Percentiles rank a stretch among this genome's conserved stretches.
Conservation (phyloP, 2,329 filamentous ascomycete genomes). For the Scedosporium dehoogii region DNA sequence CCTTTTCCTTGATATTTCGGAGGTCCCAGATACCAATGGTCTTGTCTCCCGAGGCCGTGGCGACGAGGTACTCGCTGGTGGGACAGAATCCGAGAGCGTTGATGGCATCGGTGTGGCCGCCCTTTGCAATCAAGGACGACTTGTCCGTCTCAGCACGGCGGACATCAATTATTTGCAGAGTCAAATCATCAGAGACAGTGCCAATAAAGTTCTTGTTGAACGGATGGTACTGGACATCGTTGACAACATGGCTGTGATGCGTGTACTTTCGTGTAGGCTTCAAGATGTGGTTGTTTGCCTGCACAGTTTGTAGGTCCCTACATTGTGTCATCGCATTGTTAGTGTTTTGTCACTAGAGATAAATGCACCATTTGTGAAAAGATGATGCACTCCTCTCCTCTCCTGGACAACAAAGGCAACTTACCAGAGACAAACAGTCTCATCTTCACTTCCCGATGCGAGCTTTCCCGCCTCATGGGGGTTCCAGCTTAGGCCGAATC, state of each 20-base stretch:
- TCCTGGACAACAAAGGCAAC: slow-evolving; percentile 15
- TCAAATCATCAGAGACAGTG: slow-evolving; percentile 90
- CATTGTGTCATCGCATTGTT: background rate
- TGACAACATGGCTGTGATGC: slow-evolving; percentile 84
- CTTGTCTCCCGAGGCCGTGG: slow-evolving; percentile 91
- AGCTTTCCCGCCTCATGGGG: slow-evolving; percentile 73
- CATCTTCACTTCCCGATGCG: slow-evolving; percentile 84
- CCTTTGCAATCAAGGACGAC: slow-evolving; percentile 57
- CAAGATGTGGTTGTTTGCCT: slow-evolving; percentile 58
- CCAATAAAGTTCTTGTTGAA: slow-evolving; percentile 77
- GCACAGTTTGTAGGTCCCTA: slow-evolving; percentile 73
- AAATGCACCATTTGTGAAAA: background rate
- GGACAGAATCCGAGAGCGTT: slow-evolving; percentile 96
- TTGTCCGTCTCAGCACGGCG: slow-evolving; percentile 56
- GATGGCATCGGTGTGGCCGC: slow-evolving; percentile 83
- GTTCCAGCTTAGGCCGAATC: slow-evolving; percentile 89
- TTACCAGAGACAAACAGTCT: slow-evolving; percentile 83
- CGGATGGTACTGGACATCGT: slow-evolving; percentile 94
- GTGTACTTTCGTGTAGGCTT: slow-evolving; percentile 68
- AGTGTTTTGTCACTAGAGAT: slow-evolving; percentile 1
- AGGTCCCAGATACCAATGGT: slow-evolving; percentile 94
- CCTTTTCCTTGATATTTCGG: slow-evolving; percentile 77
- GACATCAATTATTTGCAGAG: slow-evolving; percentile 84
- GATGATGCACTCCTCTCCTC: background rate
- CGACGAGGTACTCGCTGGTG: slow-evolving; percentile 77